A percentile compares a stretch with the other conserved stretches of the same genome.
phyloP scores from a whole-genome alignment of 2,329 filamentous ascomycete genomes.

The Bertia moriformis region DNA sequence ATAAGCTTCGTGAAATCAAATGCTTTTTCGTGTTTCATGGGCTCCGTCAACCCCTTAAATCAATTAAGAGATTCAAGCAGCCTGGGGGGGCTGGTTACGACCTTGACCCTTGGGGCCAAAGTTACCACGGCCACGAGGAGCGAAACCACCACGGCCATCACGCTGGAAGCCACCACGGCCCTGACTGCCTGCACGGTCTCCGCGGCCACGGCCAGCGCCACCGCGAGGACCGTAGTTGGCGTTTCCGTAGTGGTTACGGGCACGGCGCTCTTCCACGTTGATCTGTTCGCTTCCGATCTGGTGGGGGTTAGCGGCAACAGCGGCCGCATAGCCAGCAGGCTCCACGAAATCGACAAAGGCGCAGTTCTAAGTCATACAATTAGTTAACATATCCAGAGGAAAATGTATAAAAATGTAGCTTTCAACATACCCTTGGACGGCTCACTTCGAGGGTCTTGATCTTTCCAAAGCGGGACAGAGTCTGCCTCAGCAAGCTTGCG shows the following conservation, averaged over 20 bases:
- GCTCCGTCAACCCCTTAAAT: too few species aligned
- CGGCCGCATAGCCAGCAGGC: slow-evolving; percentile 66
- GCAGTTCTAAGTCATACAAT: slow-evolving; percentile 56
- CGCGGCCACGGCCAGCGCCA: slow-evolving; percentile 48
- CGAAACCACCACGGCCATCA: slow-evolving; percentile 28
- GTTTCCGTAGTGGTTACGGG: slow-evolving; percentile 58
- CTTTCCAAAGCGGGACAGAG: slow-evolving; percentile 37
- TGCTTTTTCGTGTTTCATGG: too few species aligned
- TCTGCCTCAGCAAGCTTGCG: slow-evolving; percentile 32
- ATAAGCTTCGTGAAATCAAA: too few species aligned
- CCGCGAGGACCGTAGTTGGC: slow-evolving; percentile 47
- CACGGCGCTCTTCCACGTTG: slow-evolving; percentile 75
- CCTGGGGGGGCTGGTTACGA: slow-evolving; percentile 25
- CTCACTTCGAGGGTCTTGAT: slow-evolving; percentile 27
- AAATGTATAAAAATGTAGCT: neutral
- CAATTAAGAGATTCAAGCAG: too few species aligned
- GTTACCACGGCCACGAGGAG: slow-evolving; percentile 41
- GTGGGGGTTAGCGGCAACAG: slow-evolving; percentile 73
- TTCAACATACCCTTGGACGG: slow-evolving; percentile 36
- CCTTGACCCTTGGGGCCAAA: too few species aligned
- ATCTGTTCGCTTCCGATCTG: slow-evolving; percentile 70
- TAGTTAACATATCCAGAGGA: slow-evolving; percentile 6
- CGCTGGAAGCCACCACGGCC: slow-evolving; percentile 57
- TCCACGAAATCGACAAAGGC: slow-evolving; percentile 91
- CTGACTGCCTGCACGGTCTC: slow-evolving; percentile 46